Evolutionary conservation across 768 basidiomycete genomes (phyloP).

Genomic region (Pleurotus sapidus): DNA sequence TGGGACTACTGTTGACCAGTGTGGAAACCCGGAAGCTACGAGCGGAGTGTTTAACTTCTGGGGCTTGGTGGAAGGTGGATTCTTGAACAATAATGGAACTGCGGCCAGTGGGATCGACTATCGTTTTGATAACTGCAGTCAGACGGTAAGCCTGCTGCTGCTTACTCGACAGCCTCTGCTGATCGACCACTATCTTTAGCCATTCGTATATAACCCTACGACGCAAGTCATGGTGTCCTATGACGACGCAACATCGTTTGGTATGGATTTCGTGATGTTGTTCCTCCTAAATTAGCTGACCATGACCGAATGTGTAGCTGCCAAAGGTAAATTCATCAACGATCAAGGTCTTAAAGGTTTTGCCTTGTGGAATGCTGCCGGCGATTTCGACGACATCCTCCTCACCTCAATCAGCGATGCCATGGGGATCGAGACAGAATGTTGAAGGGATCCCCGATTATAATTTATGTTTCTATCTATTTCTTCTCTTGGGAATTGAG

Average conservation of each 20-base stretch:
- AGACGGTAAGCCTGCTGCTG: slow-evolving; percentile 51
- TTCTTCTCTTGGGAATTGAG: neutral
- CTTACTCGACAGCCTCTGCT: neutral
- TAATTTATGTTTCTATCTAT: neutral
- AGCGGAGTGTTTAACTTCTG: slow-evolving; percentile 63
- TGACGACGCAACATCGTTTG: slow-evolving; percentile 28
- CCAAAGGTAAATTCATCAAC: slow-evolving; percentile 60
- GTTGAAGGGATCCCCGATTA: neutral
- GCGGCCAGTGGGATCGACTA: slow-evolving; percentile 48
- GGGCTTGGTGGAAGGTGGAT: slow-evolving; percentile 58
- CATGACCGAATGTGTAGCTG: slow-evolving; percentile 28
- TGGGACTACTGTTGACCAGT: slow-evolving; percentile 41
- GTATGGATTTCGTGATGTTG: neutral
- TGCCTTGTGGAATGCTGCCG: slow-evolving; percentile 70
- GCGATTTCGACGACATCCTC: slow-evolving; percentile 51
- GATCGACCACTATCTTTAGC: slow-evolving; percentile 19
- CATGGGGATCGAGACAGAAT: slow-evolving; percentile 10
- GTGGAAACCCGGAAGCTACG: slow-evolving; percentile 48
- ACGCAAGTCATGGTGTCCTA: slow-evolving; percentile 47
- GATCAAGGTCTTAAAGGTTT: slow-evolving; percentile 54
- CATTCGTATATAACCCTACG: slow-evolving; percentile 41
- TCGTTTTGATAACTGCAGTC: slow-evolving; percentile 62
- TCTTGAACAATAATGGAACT: slow-evolving; percentile 45
- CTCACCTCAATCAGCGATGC: slow-evolving; percentile 33
- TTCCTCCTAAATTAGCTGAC: neutral